phyloP scores from a whole-genome alignment of 2,329 filamentous ascomycete genomes.

The Fusarium sp. region DNA sequence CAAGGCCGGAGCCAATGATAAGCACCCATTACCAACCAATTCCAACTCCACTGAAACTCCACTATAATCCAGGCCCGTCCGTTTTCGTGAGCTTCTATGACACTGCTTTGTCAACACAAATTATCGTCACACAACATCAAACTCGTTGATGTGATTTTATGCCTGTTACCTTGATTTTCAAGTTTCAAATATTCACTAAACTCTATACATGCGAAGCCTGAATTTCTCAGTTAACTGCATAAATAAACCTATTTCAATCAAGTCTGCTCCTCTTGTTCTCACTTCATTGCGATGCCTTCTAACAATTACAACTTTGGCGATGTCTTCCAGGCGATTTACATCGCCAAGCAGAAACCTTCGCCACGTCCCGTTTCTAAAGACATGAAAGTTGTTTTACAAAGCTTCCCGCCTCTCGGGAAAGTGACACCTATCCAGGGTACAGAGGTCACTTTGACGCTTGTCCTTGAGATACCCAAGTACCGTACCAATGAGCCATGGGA shows the following conservation, averaged over 20 bases:
- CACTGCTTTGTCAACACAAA: constrained; percentile 13
- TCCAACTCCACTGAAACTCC: constrained; percentile 17
- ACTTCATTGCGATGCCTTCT: constrained; percentile 36
- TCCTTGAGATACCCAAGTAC: constrained; percentile 70
- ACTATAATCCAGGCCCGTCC: constrained; percentile 18
- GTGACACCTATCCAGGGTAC: constrained; percentile 65
- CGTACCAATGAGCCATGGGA: constrained; percentile 70
- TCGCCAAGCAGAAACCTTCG: constrained; percentile 49
- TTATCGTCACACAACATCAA: not conserved
- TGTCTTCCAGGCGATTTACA: constrained; percentile 48
- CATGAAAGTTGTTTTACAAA: constrained; percentile 53
- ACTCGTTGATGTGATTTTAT: not conserved
- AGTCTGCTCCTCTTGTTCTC: constrained; percentile 11
- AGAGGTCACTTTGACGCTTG: constrained; percentile 68
- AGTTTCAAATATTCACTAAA: not conserved
- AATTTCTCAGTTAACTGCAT: not conserved
- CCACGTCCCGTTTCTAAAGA: constrained; percentile 37
- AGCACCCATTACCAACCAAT: constrained; percentile 45
- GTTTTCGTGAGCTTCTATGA: constrained; percentile 26
- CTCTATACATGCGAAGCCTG: not conserved
- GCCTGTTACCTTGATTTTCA: not conserved
- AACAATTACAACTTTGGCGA: constrained; percentile 47
- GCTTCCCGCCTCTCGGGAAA: constrained; percentile 78
- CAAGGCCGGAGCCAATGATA: constrained; percentile 46
- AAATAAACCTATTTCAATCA: constrained; percentile 19